These are phyloP conservation scores for Yarrowia divulgata DNA, from an alignment of 805 yeast genomes.

Conservation along the genomic window DNA sequence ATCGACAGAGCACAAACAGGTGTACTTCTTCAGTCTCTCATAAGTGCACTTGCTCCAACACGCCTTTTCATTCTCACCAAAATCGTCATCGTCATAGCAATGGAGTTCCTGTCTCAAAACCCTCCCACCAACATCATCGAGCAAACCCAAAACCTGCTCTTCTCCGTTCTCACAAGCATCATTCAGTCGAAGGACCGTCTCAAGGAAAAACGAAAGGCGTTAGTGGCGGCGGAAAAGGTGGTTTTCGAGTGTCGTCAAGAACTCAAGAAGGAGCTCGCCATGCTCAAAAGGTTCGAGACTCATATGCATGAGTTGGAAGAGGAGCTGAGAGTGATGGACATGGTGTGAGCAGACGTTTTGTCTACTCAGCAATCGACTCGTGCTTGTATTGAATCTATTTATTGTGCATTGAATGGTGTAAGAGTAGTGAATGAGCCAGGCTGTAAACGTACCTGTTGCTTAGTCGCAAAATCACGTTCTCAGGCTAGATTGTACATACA, in stretches of 20 bases:
- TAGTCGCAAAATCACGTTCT: too few species aligned
- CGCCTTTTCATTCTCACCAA: too few species aligned
- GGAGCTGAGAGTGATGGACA: background rate
- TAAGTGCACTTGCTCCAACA: background rate
- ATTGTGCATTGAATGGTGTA: too few species aligned
- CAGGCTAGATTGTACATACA: too few species aligned
- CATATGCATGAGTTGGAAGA: constrained; percentile 14
- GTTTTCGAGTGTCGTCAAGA: constrained; percentile 9
- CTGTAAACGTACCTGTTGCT: too few species aligned
- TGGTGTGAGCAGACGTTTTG: too few species aligned
- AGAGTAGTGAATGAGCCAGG: too few species aligned
- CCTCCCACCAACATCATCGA: background rate
- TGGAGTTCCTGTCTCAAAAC: background rate
- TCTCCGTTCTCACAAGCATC: background rate
- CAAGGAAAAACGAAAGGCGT: constrained; percentile 7
- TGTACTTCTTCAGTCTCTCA: too few species aligned
- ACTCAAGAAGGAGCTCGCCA: background rate
- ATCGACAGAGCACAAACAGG: background rate
- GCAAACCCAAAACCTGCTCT: constrained; percentile 6
- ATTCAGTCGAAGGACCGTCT: background rate
- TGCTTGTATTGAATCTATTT: too few species aligned
- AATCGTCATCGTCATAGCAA: background rate
- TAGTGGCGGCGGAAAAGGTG: background rate
- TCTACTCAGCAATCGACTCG: too few species aligned
- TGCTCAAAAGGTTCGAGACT: background rate